Conservation (phyloP, 768 basidiomycete species). For the Leccinum longicurvipes region DNA sequence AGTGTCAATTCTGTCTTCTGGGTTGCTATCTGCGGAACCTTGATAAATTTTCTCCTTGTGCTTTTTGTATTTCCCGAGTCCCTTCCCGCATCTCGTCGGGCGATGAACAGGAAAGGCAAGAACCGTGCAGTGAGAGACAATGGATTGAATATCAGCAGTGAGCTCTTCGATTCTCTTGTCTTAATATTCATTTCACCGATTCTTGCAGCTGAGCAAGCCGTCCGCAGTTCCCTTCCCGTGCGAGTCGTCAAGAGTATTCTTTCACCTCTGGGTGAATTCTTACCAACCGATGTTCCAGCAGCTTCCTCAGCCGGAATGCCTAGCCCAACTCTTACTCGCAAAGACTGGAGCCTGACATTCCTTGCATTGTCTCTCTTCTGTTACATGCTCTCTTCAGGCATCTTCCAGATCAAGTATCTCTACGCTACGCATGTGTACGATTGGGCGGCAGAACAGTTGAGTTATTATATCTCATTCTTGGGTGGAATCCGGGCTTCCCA, state of each 20-base stretch:
- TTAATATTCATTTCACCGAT: neutral
- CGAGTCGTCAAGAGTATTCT: constrained; percentile 46
- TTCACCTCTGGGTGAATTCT: constrained; percentile 66
- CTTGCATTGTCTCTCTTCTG: constrained; percentile 62
- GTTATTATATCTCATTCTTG: constrained; percentile 71
- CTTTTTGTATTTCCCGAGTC: constrained; percentile 62
- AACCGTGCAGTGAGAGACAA: constrained; percentile 20
- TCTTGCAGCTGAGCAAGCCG: neutral
- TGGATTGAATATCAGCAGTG: constrained; percentile 9
- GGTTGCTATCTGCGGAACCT: constrained; percentile 42
- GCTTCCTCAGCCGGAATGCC: constrained; percentile 50
- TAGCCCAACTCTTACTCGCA: constrained; percentile 53
- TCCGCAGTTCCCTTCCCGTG: constrained; percentile 6
- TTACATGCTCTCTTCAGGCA: constrained; percentile 64
- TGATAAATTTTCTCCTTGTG: constrained; percentile 56
- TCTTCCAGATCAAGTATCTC: constrained; percentile 73
- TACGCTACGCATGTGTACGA: constrained; percentile 71
- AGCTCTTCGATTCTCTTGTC: constrained; percentile 2
- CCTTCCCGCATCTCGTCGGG: constrained; percentile 31
- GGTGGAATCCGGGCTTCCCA: constrained; percentile 64
- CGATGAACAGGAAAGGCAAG: constrained; percentile 29
- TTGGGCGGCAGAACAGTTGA: constrained; percentile 68
- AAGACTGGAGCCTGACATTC: constrained; percentile 73
- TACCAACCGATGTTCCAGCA: constrained; percentile 48
- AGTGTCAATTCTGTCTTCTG: constrained; percentile 53